Conservation (phyloP, 768 basidiomycete genomes). For the Tricholoma matsutake region DNA sequence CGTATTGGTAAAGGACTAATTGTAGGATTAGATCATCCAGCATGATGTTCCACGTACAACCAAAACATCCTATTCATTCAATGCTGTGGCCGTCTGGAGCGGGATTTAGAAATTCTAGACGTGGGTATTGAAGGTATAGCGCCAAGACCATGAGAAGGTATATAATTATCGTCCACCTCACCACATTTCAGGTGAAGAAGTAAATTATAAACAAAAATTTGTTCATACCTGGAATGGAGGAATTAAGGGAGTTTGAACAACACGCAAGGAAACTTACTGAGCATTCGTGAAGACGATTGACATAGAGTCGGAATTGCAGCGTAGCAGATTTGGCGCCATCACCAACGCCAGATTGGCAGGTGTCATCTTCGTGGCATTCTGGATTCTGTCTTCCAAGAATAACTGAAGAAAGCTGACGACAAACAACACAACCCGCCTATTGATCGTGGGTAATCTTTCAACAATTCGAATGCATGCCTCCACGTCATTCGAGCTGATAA, state of each 20-base stretch:
- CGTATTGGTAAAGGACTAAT: neutral
- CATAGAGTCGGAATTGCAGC: slow-evolving; percentile 87
- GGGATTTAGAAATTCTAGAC: slow-evolving; percentile 53
- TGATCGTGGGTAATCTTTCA: slow-evolving; percentile 76
- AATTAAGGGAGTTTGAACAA: slow-evolving; percentile 3
- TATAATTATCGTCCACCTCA: slow-evolving; percentile 73
- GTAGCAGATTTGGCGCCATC: slow-evolving; percentile 87
- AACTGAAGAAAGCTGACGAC: slow-evolving; percentile 89
- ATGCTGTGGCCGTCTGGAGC: slow-evolving; percentile 44
- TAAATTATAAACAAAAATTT: slow-evolving; percentile 84
- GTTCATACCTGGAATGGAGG: slow-evolving; percentile 63
- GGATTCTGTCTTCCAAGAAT: slow-evolving; percentile 77
- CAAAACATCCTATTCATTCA: slow-evolving; percentile 4
- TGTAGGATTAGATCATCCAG: neutral
- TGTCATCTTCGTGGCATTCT: slow-evolving; percentile 83
- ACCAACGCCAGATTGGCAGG: slow-evolving; percentile 84
- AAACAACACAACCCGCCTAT: slow-evolving; percentile 83
- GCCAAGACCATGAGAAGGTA: slow-evolving; percentile 76
- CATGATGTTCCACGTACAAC: neutral
- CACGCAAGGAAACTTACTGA: slow-evolving; percentile 55
- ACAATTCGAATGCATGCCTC: slow-evolving; percentile 73
- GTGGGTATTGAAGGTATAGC: slow-evolving; percentile 48
- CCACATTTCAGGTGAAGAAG: slow-evolving; percentile 75
- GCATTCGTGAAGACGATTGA: slow-evolving; percentile 88
- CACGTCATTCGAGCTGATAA: slow-evolving; percentile 63